Base-by-base conservation (phyloP, 345 rosid species). In the Ricinus communis region DNA sequence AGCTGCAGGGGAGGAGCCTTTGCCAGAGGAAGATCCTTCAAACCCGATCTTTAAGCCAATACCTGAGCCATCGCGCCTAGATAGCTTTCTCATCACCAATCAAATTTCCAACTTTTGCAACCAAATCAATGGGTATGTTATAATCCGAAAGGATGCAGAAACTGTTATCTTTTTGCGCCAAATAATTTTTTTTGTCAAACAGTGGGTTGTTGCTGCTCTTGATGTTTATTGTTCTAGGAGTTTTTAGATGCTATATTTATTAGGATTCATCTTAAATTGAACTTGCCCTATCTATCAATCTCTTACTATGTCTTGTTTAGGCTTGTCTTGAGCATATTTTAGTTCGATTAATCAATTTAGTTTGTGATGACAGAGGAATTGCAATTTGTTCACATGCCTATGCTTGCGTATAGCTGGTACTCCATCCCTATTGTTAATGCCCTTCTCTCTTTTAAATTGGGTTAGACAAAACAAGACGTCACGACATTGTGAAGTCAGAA, bases 21-120 rank as follows among this genome's bases (percentile, higher is more conserved):
- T 96, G 66, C 96, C 97, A 1, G 99, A 96, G 85, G 99, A 96
- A 80, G 99, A 96, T 86, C 96, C 96, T 22, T 71, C 90, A 57
- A 96, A 96, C 83, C 92, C 99, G 21, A 78, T 91, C 56, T 96
- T 96, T 66, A 96, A 96, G 85, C 87, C 97, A 25, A 83, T 89
- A 49, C 93, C 90, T 40, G 99, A 96, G 73, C 99, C 99, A 50
- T 83, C 99, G 18, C 93, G 96, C 43, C 77, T 96, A 82, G 99
- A 91, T 80, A 89, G 97, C 84, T 96, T 96, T 77, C 98, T 96
- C 41, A 80, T 91, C 76, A 85, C 98, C 73, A 96, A 96, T 83
- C 98, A 90, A 76, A 86, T 93, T 62, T 65, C 96, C 53, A 93
- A 93, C 83, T 93, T 88, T 71, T 96, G 99, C 87, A 92, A 86